Conservation (phyloP, 768 basidiomycete species). For the Megacollybia marginata region DNA sequence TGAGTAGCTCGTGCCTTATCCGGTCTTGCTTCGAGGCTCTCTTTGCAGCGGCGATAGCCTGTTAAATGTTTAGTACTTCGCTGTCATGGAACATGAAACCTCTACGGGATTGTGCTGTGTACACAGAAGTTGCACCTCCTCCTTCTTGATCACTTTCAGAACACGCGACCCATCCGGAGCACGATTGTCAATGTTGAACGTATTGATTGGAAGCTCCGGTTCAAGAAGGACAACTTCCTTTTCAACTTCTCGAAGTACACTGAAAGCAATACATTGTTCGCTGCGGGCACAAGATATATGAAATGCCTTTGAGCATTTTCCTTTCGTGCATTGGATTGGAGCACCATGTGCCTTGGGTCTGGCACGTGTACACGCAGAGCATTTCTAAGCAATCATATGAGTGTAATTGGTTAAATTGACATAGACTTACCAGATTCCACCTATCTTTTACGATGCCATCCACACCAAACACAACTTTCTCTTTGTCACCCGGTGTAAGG, state of each 20-base stretch:
- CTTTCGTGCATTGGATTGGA: constrained; percentile 88
- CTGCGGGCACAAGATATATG: constrained; percentile 83
- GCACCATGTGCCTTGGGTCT: constrained; percentile 65
- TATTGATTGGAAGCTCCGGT: constrained; percentile 12
- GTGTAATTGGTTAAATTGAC: neutral
- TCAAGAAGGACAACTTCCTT: constrained; percentile 73
- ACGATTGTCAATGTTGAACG: neutral
- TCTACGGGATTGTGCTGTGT: constrained; percentile 87
- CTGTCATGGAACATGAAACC: constrained; percentile 7
- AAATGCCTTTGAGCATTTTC: constrained; percentile 89
- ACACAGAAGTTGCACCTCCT: constrained; percentile 72
- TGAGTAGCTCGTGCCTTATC: constrained; percentile 61
- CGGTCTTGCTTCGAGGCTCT: constrained; percentile 69
- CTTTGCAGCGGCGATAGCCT: constrained; percentile 73
- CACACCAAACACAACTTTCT: constrained; percentile 70
- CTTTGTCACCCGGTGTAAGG: constrained; percentile 27
- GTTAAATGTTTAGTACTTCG: constrained; percentile 1
- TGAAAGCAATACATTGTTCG: constrained; percentile 48
- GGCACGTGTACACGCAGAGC: constrained; percentile 71
- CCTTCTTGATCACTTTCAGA: constrained; percentile 67
- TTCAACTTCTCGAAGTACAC: constrained; percentile 61
- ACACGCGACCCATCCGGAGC: constrained; percentile 21
- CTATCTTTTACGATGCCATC: constrained; percentile 85
- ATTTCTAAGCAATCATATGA: constrained; percentile 56
- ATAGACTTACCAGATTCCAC: constrained; percentile 75